phyloP scores from a whole-genome alignment of 768 basidiomycete species.

The Glaciozyma martinii region DNA sequence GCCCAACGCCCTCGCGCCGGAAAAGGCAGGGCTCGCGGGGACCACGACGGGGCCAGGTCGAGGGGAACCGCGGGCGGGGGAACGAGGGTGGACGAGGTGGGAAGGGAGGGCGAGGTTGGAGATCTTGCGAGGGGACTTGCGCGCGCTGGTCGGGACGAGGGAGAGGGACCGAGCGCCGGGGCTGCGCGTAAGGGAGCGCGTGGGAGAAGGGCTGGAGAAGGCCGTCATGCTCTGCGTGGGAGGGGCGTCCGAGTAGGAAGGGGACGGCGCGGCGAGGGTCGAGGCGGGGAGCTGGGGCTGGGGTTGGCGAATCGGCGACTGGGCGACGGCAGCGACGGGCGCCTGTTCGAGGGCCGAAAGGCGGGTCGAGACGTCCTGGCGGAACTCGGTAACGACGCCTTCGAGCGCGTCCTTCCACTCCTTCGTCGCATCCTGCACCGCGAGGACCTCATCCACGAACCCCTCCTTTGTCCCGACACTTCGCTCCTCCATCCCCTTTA shows the following conservation, averaged over 20 bases:
- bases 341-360: background rate
- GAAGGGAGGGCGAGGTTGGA: constrained; percentile 1
- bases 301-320: background rate
- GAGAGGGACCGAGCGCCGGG: background rate
- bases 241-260: constrained; percentile 1
- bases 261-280: background rate
- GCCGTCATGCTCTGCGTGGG: constrained; percentile 1
- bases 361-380: background rate
- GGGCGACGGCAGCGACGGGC: too few relatives aligned
- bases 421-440: background rate
- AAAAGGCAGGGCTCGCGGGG: background rate
- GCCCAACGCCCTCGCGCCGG: background rate
- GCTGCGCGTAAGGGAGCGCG: constrained; percentile 1
- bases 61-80: too few relatives aligned
- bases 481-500: background rate
- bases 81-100: constrained; percentile 6
- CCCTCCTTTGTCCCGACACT: background rate
- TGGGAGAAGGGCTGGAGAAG: constrained; percentile 3
- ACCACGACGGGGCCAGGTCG: background rate
- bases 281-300: background rate
- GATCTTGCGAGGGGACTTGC: constrained; percentile 3
- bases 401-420: background rate
- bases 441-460: background rate
- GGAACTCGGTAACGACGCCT: background rate
- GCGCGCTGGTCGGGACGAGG: background rate